phyloP scores from a whole-genome alignment of 768 basidiomycete genomes.

The Leccinum longicurvipes region DNA sequence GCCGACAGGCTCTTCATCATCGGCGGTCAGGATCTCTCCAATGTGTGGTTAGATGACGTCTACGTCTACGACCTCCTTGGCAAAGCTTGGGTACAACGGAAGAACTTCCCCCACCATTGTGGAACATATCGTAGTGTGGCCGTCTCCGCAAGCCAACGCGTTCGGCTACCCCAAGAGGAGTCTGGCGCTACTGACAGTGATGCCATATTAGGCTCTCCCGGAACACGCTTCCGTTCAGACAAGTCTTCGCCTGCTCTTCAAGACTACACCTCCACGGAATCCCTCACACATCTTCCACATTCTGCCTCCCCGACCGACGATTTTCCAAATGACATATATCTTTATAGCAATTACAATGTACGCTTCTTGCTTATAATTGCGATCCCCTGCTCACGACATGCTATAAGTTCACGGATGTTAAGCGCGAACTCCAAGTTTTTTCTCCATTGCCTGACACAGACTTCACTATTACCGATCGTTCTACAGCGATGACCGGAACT shows the following conservation, averaged over 20 bases:
- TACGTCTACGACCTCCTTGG: conserved; percentile 79
- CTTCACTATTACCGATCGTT: conserved; percentile 79
- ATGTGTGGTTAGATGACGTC: conserved; percentile 91
- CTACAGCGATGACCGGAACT: conserved; percentile 73
- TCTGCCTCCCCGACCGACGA: conserved; percentile 69
- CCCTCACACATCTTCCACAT: conserved; percentile 71
- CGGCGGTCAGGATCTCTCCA: conserved; percentile 92
- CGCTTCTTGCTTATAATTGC: conserved; percentile 25
- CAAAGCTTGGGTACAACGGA: conserved; percentile 74
- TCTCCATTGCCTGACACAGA: conserved; percentile 73
- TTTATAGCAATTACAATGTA: conserved; percentile 97
- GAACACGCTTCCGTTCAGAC: conserved; percentile 55
- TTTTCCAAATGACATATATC: conserved; percentile 79
- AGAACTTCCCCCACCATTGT: conserved; percentile 87
- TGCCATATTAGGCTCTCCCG: conserved; percentile 49
- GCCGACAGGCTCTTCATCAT: conserved; percentile 85
- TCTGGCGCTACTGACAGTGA: conserved; percentile 38
- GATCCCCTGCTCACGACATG: conserved; percentile 7
- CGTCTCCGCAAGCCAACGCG: conserved; percentile 64
- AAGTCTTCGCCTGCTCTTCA: conserved; percentile 38
- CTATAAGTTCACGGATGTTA: conserved; percentile 85
- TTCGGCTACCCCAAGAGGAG: conserved; percentile 69
- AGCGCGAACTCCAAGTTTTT: conserved; percentile 91
- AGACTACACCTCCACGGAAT: conserved; percentile 56
- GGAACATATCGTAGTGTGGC: conserved; percentile 96